These are phyloP conservation scores for Linderniella brevidens DNA, from an alignment of 257 asterid genomes.

Conservation along the genomic window DNA sequence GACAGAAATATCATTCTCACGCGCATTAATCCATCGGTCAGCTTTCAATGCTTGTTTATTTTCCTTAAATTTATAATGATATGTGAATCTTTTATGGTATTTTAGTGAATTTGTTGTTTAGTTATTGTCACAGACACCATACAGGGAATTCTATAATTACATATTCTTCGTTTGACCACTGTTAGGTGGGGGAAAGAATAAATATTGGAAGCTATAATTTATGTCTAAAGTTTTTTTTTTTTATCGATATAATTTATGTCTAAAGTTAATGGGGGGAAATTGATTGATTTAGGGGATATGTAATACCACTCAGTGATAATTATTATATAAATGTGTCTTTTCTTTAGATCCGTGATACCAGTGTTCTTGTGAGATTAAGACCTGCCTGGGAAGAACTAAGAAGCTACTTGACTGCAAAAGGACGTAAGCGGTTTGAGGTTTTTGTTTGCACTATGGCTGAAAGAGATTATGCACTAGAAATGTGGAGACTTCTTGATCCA, in stretches of 20 bases:
- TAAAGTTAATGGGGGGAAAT: too few relatives aligned
- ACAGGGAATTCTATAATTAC: too few relatives aligned
- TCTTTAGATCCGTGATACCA: constrained; percentile 84
- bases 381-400: constrained; percentile 99
- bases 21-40: constrained; percentile 80
- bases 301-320: too few relatives aligned
- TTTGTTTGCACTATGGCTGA: constrained; percentile 99
- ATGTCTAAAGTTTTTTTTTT: too few relatives aligned
- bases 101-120: background rate
- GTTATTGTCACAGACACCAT: too few relatives aligned
- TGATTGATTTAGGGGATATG: too few relatives aligned
- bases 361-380: constrained; percentile 94
- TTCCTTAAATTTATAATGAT: background rate
- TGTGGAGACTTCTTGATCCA: constrained; percentile 99
- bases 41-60: constrained; percentile 7
- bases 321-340: constrained; percentile 1
- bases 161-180: too few relatives aligned
- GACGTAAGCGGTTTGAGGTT: constrained; percentile 92
- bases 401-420: constrained; percentile 87
- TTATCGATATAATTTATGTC: too few relatives aligned
- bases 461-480: constrained; percentile 92
- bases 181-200: too few relatives aligned
- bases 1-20: constrained; percentile 85
- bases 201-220: too few relatives aligned
- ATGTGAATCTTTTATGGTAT: too few relatives aligned